Conservation (phyloP, 371 early-diverging fungal species). For the Massospora cicadina region DNA sequence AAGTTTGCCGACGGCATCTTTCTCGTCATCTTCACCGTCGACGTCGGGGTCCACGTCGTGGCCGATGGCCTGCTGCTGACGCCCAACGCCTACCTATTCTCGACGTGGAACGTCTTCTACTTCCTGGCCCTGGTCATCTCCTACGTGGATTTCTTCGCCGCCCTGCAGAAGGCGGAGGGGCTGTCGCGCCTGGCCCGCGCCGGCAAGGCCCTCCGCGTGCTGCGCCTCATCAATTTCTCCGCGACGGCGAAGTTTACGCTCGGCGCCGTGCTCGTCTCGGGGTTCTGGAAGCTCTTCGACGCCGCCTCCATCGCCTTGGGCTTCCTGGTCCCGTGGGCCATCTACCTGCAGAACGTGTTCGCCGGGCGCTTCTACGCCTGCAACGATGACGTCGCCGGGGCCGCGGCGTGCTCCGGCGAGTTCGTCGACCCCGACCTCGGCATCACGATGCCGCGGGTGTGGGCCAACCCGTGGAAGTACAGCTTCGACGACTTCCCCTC, state of each 20-base stretch:
- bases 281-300: slow-evolving; percentile 38
- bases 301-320: slow-evolving; percentile 31
- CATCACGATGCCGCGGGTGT: slow-evolving; percentile 31
- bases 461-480: slow-evolving; percentile 46
- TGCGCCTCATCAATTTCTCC: slow-evolving; percentile 30
- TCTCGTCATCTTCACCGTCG: slow-evolving; percentile 32
- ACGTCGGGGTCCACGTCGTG: slow-evolving; percentile 36
- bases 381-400: slow-evolving; percentile 24
- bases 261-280: slow-evolving; percentile 15
- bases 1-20: slow-evolving; percentile 26
- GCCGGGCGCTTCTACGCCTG: slow-evolving; percentile 34
- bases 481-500: slow-evolving; percentile 45
- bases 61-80: slow-evolving; percentile 48
- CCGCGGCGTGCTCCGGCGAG: slow-evolving; percentile 22
- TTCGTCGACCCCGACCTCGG: slow-evolving; percentile 15
- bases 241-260: slow-evolving; percentile 9
- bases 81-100: slow-evolving; percentile 41
- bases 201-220: slow-evolving; percentile 38
- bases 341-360: slow-evolving; percentile 45
- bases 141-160: slow-evolving; percentile 4
- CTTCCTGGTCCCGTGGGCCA: slow-evolving; percentile 44
- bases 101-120: slow-evolving; percentile 45
- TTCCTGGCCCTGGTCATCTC: slow-evolving; percentile 19
- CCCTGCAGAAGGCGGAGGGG: slow-evolving; percentile 19
- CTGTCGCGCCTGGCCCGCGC: slow-evolving; percentile 37